These are phyloP conservation scores for Cytidiella melzeri DNA, from an alignment of 768 basidiomycete genomes.

Conservation along the genomic window DNA sequence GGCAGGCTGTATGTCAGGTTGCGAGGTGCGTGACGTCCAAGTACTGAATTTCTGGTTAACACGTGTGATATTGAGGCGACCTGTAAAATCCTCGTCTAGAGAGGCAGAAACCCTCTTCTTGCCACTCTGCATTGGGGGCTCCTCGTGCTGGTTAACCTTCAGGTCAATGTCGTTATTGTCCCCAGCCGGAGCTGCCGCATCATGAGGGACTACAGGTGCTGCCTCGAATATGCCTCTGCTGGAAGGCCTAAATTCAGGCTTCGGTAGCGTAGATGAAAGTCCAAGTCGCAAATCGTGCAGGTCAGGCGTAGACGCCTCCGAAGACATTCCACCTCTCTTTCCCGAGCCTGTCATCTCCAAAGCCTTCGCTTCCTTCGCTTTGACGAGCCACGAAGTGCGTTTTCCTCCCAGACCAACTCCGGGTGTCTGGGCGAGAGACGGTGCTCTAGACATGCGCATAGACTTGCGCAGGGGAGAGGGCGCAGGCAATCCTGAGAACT, in stretches of 20 bases:
- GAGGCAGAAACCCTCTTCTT: conserved; percentile 8
- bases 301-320: not conserved
- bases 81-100: not conserved
- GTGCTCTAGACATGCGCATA: conserved; percentile 36
- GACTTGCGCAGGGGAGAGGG: conserved; percentile 70
- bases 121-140: not conserved
- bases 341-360: conserved; percentile 17
- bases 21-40: not conserved
- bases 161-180: not conserved
- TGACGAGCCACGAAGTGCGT: conserved; percentile 77
- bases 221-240: not conserved
- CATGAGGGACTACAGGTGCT: not conserved
- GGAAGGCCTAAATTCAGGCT: not conserved
- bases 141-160: not conserved
- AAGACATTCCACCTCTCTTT: not conserved
- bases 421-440: conserved; percentile 31
- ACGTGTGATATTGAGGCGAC: not conserved
- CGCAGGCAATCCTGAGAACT: conserved; percentile 61
- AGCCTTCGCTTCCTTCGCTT: conserved; percentile 63
- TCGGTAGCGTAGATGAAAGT: not conserved
- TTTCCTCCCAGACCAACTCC: conserved; percentile 35
- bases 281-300: not conserved
- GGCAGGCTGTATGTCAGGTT: not conserved
- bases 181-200: not conserved
- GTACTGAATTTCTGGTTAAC: not conserved